These are phyloP conservation scores for Phlyctochytrium planicorne DNA, from an alignment of 192 early-diverging fungal genomes.

Conservation along the genomic window DNA sequence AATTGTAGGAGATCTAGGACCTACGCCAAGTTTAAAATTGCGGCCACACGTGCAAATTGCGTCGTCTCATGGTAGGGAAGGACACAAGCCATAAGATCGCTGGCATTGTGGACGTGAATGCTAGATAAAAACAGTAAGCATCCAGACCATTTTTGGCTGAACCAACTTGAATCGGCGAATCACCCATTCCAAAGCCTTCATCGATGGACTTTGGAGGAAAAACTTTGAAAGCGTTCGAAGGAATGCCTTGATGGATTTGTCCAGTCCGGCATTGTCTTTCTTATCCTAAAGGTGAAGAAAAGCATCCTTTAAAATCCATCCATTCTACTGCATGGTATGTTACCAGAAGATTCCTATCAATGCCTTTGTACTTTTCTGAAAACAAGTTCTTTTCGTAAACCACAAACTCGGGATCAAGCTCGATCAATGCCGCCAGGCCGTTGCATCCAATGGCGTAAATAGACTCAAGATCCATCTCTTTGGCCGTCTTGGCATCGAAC, in stretches of 20 bases:
- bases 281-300: constrained; percentile 61
- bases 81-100: constrained; percentile 70
- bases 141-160: no score
- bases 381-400: constrained; percentile 75
- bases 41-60: constrained; percentile 80
- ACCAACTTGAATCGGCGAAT: constrained; percentile 71
- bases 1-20: not conserved
- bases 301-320: constrained; percentile 5
- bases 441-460: constrained; percentile 80
- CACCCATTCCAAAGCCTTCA: constrained; percentile 92
- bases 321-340: not conserved
- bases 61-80: constrained; percentile 94
- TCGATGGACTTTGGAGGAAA: constrained; percentile 78
- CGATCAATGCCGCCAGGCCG: constrained; percentile 73
- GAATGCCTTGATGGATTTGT: constrained; percentile 73
- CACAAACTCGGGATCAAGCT: constrained; percentile 59
- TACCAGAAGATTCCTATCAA: constrained; percentile 76
- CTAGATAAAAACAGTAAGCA: constrained; percentile 7
- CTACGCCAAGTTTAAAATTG: constrained; percentile 67
- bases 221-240: constrained; percentile 78
- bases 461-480: constrained; percentile 84
- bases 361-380: constrained; percentile 71
- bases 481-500: constrained; percentile 53
- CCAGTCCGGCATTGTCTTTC: constrained; percentile 76
- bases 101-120: constrained; percentile 87